Percentiles rank a stretch among this genome's conserved stretches.
These are phyloP conservation scores for Paramecium sexaurelia DNA, from an alignment of 73 alveolate species.

Conservation along the genomic window DNA sequence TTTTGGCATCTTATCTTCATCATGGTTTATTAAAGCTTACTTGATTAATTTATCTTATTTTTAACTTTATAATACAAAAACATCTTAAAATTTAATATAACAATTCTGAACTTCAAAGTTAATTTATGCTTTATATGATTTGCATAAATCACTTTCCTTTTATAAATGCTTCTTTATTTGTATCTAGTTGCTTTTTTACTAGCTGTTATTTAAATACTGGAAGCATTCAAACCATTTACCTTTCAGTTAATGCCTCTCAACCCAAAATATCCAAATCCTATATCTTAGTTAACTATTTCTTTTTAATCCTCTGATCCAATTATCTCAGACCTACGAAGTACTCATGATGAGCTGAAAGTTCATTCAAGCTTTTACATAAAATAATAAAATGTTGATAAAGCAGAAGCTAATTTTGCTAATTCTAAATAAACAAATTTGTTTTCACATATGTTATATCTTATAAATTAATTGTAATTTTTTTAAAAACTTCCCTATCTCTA, in stretches of 20 bases:
- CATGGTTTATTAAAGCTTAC: too few relatives aligned
- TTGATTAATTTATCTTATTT: too few relatives aligned
- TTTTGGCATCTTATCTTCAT: constrained; percentile 70
- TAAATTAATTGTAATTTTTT: background rate
- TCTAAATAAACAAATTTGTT: constrained; percentile 14
- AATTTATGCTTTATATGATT: constrained; percentile 70
- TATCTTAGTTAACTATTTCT: constrained; percentile 46
- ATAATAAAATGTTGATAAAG: constrained; percentile 43
- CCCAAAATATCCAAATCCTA: constrained; percentile 55
- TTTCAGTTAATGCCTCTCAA: constrained; percentile 83
- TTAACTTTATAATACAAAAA: too few relatives aligned
- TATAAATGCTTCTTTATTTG: constrained; percentile 74
- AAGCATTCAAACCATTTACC: constrained; percentile 81
- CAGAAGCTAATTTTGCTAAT: constrained; percentile 57
- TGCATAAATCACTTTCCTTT: constrained; percentile 73
- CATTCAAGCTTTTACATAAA: background rate
- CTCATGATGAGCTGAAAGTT: background rate
- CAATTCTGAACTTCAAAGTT: constrained; percentile 75
- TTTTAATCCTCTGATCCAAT: constrained; percentile 55
- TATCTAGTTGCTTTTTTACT: too few relatives aligned
- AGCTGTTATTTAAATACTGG: constrained; percentile 72
- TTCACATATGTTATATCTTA: background rate
- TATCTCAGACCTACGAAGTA: constrained; percentile 27
- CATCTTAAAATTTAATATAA: constrained; percentile 72
- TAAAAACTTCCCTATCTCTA: background rate